Conservation (phyloP, 352 stramenopile genomes). For the Blastocystis sp. region DNA sequence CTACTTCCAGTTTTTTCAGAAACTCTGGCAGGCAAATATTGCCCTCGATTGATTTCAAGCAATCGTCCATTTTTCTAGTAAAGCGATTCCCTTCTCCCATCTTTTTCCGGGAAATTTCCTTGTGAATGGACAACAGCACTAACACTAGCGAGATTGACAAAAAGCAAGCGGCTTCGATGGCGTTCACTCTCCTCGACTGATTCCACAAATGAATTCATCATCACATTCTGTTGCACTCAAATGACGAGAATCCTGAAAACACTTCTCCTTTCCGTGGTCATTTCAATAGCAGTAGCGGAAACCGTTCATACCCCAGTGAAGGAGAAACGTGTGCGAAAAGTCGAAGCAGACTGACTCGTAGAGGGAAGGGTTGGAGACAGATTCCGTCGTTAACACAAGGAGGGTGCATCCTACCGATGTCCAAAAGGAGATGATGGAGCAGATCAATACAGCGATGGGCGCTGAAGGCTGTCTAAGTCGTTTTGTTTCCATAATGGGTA, state of each 20-base stretch:
- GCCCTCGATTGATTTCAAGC: constrained; percentile 19
- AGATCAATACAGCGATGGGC: background rate
- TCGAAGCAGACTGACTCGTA: too few relatives aligned
- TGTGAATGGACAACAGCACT: background rate
- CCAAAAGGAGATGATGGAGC: background rate
- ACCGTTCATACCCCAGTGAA: too few relatives aligned
- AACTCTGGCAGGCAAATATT: constrained; percentile 11
- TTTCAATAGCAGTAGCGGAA: too few relatives aligned
- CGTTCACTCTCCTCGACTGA: constrained; percentile 54
- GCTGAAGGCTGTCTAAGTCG: background rate
- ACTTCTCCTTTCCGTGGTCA: too few relatives aligned
- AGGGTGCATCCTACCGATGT: background rate
- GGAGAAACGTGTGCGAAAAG: too few relatives aligned
- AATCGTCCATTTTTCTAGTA: constrained; percentile 31
- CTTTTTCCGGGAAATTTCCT: constrained; percentile 48
- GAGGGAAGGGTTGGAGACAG: too few relatives aligned
- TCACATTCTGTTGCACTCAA: too few relatives aligned
- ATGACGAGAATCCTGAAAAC: too few relatives aligned
- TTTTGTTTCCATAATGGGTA: background rate
- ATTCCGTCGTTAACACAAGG: too few relatives aligned
- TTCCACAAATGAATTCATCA: too few relatives aligned
- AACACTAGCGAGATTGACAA: too few relatives aligned
- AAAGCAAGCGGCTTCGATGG: background rate
- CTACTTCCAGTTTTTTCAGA: constrained; percentile 8
- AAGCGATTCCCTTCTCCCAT: background rate